phyloP scores from a whole-genome alignment of 1,284 basidiomycete species.

The Gymnopus androsaceus region DNA sequence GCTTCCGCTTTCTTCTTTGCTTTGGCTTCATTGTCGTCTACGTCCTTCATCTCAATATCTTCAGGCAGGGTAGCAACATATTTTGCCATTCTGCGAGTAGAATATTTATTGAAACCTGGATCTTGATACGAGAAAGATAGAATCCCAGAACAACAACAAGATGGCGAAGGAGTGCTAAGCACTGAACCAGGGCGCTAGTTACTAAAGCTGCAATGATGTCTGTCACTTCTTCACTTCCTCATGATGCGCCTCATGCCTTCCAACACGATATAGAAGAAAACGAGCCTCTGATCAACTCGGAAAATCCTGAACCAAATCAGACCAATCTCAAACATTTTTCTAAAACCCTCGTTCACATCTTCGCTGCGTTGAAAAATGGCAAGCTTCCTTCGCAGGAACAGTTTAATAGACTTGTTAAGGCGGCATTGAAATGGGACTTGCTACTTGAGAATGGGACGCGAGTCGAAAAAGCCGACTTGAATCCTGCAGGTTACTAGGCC shows the following conservation, averaged over 20 bases:
- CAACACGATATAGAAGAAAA: not conserved
- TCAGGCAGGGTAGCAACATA: slow-evolving; percentile 37
- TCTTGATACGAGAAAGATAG: no score
- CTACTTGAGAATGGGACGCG: slow-evolving; percentile 29
- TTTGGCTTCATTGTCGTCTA: slow-evolving; percentile 25
- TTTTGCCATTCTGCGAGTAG: no score
- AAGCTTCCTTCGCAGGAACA: slow-evolving; percentile 54
- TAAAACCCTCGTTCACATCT: slow-evolving; percentile 41
- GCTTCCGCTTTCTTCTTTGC: no score
- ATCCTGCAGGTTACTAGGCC: slow-evolving; percentile 35
- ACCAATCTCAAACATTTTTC: not conserved
- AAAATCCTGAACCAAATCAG: not conserved
- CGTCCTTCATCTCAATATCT: slow-evolving; percentile 50
- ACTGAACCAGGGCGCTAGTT: no score
- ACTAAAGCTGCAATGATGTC: no score
- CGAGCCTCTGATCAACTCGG: not conserved
- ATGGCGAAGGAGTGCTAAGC: no score
- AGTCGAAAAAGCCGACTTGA: no score
- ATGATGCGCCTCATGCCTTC: no score
- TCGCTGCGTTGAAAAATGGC: slow-evolving; percentile 45
- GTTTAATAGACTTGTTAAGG: slow-evolving; percentile 34
- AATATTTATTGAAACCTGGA: no score
- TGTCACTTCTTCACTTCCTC: no score
- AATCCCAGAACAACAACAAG: no score
- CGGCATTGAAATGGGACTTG: slow-evolving; percentile 36